These are phyloP conservation scores for Aspergillus coremiiformis DNA, from an alignment of 495 filamentous ascomycete species.

Conservation along the genomic window DNA sequence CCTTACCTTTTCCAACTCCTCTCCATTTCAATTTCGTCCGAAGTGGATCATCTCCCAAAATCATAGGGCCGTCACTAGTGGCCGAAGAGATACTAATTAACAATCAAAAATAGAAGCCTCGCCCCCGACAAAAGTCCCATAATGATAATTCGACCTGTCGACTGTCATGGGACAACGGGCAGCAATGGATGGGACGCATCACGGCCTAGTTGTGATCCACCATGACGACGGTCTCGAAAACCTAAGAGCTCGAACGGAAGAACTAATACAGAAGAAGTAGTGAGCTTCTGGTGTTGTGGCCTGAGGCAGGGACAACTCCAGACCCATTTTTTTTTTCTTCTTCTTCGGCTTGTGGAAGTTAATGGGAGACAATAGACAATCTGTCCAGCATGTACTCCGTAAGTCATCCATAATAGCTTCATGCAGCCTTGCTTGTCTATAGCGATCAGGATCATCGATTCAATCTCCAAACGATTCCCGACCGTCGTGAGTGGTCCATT, in stretches of 20 bases:
- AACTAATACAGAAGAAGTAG: neutral
- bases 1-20: neutral
- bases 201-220: neutral
- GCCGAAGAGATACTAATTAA: neutral
- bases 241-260: neutral
- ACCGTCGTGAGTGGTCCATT: neutral
- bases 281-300: neutral
- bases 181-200: conserved; percentile 6
- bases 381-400: too few species aligned
- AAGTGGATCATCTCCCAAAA: neutral
- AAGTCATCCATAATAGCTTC: neutral
- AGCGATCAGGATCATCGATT: neutral
- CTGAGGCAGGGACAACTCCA: neutral
- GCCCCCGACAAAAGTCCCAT: neutral
- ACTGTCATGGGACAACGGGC: conserved; percentile 4
- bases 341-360: neutral
- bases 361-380: too few species aligned
- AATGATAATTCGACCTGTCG: conserved; percentile 6
- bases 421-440: neutral
- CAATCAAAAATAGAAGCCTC: neutral
- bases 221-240: neutral
- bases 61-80: neutral
- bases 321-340: neutral
- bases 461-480: neutral
- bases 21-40: neutral